Conservation (phyloP, 2,329 filamentous ascomycete species). For the Venturia pyrina region DNA sequence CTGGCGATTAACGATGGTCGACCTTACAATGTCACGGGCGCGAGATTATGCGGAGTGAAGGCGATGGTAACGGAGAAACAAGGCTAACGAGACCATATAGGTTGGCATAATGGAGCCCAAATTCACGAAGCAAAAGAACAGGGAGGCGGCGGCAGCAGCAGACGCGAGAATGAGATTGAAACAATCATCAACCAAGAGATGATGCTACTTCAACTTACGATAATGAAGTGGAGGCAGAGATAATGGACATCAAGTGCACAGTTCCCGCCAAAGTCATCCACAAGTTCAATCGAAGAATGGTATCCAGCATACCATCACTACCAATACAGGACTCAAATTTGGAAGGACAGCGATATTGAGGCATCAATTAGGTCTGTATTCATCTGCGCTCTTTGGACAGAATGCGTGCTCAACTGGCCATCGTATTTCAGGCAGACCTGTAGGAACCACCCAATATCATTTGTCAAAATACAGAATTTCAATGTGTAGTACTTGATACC, state of each 20-base stretch:
- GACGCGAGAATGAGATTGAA: conserved; percentile 7
- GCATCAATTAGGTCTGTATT: too few species aligned
- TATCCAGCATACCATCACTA: too few species aligned
- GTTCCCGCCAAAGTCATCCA: background rate
- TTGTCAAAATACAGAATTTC: too few species aligned
- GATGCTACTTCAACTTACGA: background rate
- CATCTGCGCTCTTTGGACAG: too few species aligned
- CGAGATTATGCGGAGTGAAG: background rate
- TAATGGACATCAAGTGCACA: background rate
- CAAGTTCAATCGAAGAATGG: too few species aligned
- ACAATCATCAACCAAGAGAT: background rate
- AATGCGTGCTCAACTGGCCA: too few species aligned
- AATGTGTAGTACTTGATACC: too few species aligned
- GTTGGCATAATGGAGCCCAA: conserved; percentile 13
- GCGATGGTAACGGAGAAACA: background rate
- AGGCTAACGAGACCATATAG: background rate
- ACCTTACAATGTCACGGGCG: background rate
- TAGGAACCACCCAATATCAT: too few species aligned
- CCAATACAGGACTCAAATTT: too few species aligned
- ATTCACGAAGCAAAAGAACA: conserved; percentile 4
- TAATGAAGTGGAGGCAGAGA: background rate
- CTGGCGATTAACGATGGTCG: background rate
- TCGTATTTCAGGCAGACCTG: too few species aligned
- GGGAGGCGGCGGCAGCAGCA: conserved; percentile 8
- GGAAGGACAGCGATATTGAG: too few species aligned